Evolutionary conservation across 495 filamentous ascomycete genomes (phyloP).

Genomic region (Aspergillus saccharolyticus): DNA sequence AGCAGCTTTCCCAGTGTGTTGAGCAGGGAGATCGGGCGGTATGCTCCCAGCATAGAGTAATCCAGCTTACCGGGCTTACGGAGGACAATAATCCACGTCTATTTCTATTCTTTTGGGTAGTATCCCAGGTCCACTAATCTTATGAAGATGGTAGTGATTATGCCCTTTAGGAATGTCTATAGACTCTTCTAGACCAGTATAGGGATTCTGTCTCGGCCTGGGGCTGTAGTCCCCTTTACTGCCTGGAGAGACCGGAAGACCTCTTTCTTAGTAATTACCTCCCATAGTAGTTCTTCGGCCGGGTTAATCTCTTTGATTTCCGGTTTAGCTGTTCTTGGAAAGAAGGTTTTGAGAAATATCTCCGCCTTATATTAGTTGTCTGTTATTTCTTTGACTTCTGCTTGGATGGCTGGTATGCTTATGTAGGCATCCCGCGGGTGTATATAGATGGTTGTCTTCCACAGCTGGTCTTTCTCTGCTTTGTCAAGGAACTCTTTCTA

Average conservation of each 20-base stretch:
- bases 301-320: background rate
- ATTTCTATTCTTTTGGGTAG: constrained; percentile 17
- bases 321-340: constrained; percentile 17
- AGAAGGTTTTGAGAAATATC: constrained; percentile 25
- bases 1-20: constrained; percentile 27
- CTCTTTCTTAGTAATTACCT: constrained; percentile 22
- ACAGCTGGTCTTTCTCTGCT: constrained; percentile 17
- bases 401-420: constrained; percentile 14
- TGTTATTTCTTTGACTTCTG: constrained; percentile 5
- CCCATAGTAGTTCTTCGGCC: constrained; percentile 15
- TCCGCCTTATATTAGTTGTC: constrained; percentile 23
- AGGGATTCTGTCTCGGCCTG: constrained; percentile 22
- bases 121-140: constrained; percentile 18
- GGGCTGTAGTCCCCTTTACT: constrained; percentile 21
- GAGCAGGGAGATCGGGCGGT: constrained; percentile 25
- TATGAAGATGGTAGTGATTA: constrained; percentile 18
- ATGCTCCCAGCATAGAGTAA: constrained; percentile 18
- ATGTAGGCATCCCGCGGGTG: constrained; percentile 20
- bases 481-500: constrained; percentile 22
- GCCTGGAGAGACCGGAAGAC: constrained; percentile 18
- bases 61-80: constrained; percentile 23
- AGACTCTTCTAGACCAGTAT: constrained; percentile 22
- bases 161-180: constrained; percentile 13
- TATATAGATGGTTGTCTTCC: constrained; percentile 24
- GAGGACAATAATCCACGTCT: constrained; percentile 21